Evolutionary conservation across 2,329 filamentous ascomycete genomes (phyloP).

Genomic region (Trichoderma atroviride): DNA sequence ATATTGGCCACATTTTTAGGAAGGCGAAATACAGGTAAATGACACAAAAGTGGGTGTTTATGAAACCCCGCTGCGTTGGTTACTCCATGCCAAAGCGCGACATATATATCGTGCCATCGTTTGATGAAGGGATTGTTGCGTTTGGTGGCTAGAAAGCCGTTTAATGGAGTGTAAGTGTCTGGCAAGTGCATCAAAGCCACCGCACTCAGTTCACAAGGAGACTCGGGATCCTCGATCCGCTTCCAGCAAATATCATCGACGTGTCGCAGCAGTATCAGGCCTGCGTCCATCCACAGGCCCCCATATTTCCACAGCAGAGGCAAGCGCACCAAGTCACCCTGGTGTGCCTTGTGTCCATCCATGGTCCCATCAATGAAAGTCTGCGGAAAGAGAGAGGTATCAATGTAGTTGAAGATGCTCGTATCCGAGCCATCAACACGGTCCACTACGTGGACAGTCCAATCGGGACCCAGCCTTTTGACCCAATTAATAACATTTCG

Average conservation of each 20-base stretch:
- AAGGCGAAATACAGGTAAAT: constrained; percentile 3
- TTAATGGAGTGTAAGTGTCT: constrained; percentile 33
- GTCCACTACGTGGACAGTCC: constrained; percentile 48
- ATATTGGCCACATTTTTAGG: background rate
- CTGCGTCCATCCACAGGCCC: constrained; percentile 49
- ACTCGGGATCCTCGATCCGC: constrained; percentile 40
- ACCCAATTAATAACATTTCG: constrained; percentile 46
- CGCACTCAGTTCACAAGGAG: constrained; percentile 37
- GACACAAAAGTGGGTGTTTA: constrained; percentile 36
- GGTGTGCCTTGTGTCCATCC: constrained; percentile 49
- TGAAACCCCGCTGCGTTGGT: constrained; percentile 39
- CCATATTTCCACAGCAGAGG: constrained; percentile 46
- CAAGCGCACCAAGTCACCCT: constrained; percentile 51
- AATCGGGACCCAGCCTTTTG: constrained; percentile 39
- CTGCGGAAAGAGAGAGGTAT: constrained; percentile 42
- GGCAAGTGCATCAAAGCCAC: constrained; percentile 13
- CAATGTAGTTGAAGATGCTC: constrained; percentile 41
- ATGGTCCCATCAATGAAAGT: constrained; percentile 48
- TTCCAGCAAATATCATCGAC: constrained; percentile 50
- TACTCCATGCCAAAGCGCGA: constrained; percentile 41
- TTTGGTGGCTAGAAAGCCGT: constrained; percentile 48
- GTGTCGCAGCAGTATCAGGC: constrained; percentile 45
- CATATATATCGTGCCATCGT: constrained; percentile 45
- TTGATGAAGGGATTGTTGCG: constrained; percentile 48
- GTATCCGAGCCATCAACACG: constrained; percentile 41